Base-by-base conservation (phyloP, 805 yeast species). In the Kodamaea jinghongensis region DNA sequence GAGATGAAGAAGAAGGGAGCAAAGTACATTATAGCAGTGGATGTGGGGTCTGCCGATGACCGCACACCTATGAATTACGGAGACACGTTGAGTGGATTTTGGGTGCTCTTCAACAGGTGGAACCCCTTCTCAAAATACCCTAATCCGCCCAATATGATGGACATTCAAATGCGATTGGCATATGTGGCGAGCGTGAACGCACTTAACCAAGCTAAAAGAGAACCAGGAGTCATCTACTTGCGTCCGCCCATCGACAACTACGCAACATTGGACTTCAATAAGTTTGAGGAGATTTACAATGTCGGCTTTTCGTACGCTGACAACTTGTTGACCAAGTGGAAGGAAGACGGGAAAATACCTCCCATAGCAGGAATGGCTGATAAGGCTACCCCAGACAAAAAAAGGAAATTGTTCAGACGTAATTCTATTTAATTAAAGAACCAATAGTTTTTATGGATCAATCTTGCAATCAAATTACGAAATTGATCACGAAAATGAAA, bases 151-250 rank as follows among this genome's bases (percentile, higher is more conserved):
- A 86, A 84, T 39, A 81, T 93, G 86, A 88, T 96, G 48, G 99
- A 91, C 56, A 88, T 91, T 43, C 99, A 91, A 64, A 75, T 88
- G 67, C 71, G 98, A 41, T 67, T 91, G 44, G 96, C 97, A 0
- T 91, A 93, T 58, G 99, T 91, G 28, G 86, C 96, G 0, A 86
- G 96, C 37, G 99, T 91, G 1, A 86, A 86, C 62, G 97, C 97
- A 0, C 66, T 93, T 35, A 96, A 91, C 52, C 72, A 75, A 43
- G 97, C 96, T 2, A 93, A 91, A 56, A 68, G 59, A 20, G 83
- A 89, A 0, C 84, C 88, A 0, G 96, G 96, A 0, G 91, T 93
- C 9, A 67, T 86, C 6, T 91, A 91, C 55, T 67, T 89, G 48
- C 75, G 99, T 33, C 99, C 99, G 3, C 99, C 99, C 0, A 86